Evolutionary conservation across 768 basidiomycete genomes (phyloP), one percentile per base, ranked within the genome.

Genomic region (Lactarius trivialis): DNA sequence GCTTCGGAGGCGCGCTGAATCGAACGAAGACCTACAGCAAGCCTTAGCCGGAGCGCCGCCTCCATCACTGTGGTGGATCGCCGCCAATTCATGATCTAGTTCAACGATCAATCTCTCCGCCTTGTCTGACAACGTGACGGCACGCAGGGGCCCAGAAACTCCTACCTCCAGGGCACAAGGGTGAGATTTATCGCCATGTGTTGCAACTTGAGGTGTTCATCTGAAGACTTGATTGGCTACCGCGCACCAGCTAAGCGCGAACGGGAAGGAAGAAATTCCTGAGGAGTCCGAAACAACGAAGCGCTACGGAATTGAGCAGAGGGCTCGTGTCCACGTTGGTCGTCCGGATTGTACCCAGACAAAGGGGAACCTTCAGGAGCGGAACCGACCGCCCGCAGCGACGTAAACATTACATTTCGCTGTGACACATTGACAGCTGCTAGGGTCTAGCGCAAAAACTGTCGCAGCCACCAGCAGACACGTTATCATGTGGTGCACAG

Each of bases 381-480:
- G 24, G 45, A 48, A 24, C 24, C 24, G 24, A 21, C 4, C 45
- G 12, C 12, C 45, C 45, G 12, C 24, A 24, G 5, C 37, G 56
- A 62, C 61, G 61, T 62, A 62, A 62, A 28, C 4, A 52, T 43
- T 56, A 57, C 55, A 26, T 36, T 2, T 51, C 21, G 45, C 45
- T 12, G 21, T 48, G 45, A 48, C 45, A 21, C n/a, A n/a, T 33
- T 43, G 39, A 37, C 55, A 41, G 32, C 32, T 52, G 43, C 49
- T 45, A 48, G 21, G 21, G 43, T 45, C 21, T 45, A 45, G 45
- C 11, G 14, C 45, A 12, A 48, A 24, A 24, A 2, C 30, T 48
- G 45, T 48, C 45, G 12, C 45, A 48, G 24, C 45, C 45, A 21
- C 45, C 24, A 24, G 24, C 24, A 48, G 24, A 48, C 45, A 48